Evolutionary conservation across 495 filamentous ascomycete genomes (phyloP), one percentile per base, ranked within the genome.

Genomic region (Evansstolkia leycettana): DNA sequence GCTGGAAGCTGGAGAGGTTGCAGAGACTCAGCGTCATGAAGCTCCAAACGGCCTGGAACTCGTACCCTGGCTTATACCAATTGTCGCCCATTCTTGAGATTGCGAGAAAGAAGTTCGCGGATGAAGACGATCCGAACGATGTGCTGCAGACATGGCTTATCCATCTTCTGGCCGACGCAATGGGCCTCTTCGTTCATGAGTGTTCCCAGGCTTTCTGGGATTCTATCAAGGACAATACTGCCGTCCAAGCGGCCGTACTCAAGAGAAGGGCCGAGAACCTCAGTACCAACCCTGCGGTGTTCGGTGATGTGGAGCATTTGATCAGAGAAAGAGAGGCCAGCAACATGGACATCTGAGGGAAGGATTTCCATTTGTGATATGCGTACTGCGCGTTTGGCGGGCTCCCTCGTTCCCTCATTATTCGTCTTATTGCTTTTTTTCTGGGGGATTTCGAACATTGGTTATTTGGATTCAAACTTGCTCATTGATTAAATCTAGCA

Each of bases 21-120:
- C 5, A 5, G 11, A 29, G 12, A n/a, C 28, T 29, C 4, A 6
- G 28, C 28, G 11, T 29, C 0, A 7, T 38, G 11, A 54, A 54
- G 28, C 39, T 54, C 1, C 48, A 51, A 18, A 37, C 37, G 2
- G 37, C 38, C 12, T 54, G 51, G 51, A 54, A 54, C n/a, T 45
- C 34, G 0, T 51, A 54, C 29, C 39, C 37, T 0, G 42, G 39
- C 7, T 10, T 48, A 0, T 33, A 11, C 5, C 45, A 46, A 9
- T 33, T 43, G 13, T 23, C 23, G 8, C 36, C 39, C 0, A 23
- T 23, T 9, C 20, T 23, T 4, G 20, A 23, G 20, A 9, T 23
- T 4, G 20, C 18, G 18, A 17, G 0, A 30, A 28, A 0, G 2
- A 13, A 1, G 8, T 1, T 3, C n/a, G 20, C 13, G 16, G 17